Conservation (phyloP, 192 early-diverging fungal genomes). For the Phlyctochytrium arcticum region DNA sequence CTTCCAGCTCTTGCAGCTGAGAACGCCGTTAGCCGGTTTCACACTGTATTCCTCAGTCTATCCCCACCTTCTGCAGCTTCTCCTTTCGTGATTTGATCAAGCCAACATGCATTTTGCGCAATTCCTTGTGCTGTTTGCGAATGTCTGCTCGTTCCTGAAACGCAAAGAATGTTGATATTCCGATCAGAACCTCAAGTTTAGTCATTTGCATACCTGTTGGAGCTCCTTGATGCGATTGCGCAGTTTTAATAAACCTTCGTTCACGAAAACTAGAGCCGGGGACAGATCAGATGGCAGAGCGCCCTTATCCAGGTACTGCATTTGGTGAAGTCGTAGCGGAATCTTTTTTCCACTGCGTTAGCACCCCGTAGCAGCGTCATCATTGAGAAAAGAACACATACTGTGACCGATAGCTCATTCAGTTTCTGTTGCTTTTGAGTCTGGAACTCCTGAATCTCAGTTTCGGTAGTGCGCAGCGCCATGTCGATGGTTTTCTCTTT, state of each 20-base stretch:
- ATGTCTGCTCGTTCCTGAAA: conserved; percentile 59
- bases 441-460: conserved; percentile 66
- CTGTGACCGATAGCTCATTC: conserved; percentile 59
- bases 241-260: conserved; percentile 46
- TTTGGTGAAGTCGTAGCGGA: conserved; percentile 52
- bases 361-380: too few species aligned
- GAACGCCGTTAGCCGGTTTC: neutral
- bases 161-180: neutral
- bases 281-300: conserved; percentile 44
- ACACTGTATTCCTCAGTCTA: too few species aligned
- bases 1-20: conserved; percentile 48
- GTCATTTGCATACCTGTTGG: conserved; percentile 35
- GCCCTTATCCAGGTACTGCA: conserved; percentile 48
- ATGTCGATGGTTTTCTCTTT: conserved; percentile 57
- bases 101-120: conserved; percentile 55
- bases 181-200: neutral
- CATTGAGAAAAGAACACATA: conserved; percentile 20
- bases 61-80: conserved; percentile 52
- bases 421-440: conserved; percentile 63
- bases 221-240: conserved; percentile 52
- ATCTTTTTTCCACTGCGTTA: too few species aligned
- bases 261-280: conserved; percentile 49
- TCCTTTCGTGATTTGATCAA: conserved; percentile 55
- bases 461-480: conserved; percentile 45
- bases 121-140: conserved; percentile 54